Percentiles rank a stretch among this genome's conserved stretches.
Conservation (phyloP, 805 yeast species). For the Starmerella scarabaei region DNA sequence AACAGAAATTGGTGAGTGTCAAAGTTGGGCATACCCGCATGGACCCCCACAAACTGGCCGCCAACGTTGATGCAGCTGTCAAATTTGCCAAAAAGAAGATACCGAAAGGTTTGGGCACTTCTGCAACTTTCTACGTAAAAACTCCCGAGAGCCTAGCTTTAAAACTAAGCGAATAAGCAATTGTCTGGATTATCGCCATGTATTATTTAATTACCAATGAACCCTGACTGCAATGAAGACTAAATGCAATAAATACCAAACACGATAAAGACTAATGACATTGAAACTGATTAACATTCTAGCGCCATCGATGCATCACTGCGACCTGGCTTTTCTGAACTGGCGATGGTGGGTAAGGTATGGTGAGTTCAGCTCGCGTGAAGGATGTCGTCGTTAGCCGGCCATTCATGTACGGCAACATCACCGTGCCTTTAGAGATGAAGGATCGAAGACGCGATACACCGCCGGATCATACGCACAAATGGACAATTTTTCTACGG, state of each 20-base stretch:
- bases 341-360: too few species aligned
- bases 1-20: conserved; percentile 10
- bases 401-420: conserved; percentile 72
- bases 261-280: too few species aligned
- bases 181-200: too few species aligned
- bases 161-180: too few species aligned
- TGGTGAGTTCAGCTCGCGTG: conserved; percentile 16
- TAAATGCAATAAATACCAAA: too few species aligned
- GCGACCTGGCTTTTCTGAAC: too few species aligned
- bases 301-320: too few species aligned
- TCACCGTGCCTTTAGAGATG: conserved; percentile 53
- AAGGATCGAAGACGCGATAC: conserved; percentile 43
- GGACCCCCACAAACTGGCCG: conserved; percentile 17
- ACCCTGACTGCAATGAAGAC: too few species aligned
- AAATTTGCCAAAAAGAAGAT: conserved; percentile 6
- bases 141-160: conserved; percentile 21
- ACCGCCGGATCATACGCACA: conserved; percentile 85
- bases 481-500: conserved; percentile 84
- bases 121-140: conserved; percentile 17
- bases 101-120: conserved; percentile 12
- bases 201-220: too few species aligned
- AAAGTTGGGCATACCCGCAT: conserved; percentile 21
- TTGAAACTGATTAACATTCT: too few species aligned
- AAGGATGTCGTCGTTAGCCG: conserved; percentile 56
- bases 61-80: conserved; percentile 17